Evolutionary conservation across 495 filamentous ascomycete genomes (phyloP), one percentile per base, ranked within the genome.

Genomic region (Pyrenopolyporus hunteri): DNA sequence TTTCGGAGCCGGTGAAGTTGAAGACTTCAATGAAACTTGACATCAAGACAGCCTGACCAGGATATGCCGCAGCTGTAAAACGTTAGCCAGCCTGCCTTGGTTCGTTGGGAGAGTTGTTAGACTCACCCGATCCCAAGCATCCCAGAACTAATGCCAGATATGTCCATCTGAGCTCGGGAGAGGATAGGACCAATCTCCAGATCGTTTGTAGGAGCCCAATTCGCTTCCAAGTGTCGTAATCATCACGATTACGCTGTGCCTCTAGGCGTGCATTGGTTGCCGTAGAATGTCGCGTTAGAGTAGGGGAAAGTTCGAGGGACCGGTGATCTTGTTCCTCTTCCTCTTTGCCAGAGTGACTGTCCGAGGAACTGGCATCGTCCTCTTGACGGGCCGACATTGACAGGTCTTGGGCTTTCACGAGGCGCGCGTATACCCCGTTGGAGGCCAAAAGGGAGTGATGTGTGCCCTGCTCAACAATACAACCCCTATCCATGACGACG

Each of bases 391-490:
- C 19, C 13, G 9, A 10, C n/a, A 42, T 4, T 4, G 37, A 20
- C 6, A 42, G 16, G 19, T 42, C 37, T 57, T 85, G 82, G 4
- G 79, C 80, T 58, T 77, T 71, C 11, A 85, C 82, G 8, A 84
- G 70, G n/a, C 72, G 69, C 16, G 74, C 75, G 61, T 84, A 85
- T 9, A 68, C 84, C 1, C 83, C 82, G 11, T 60, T 79, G n/a
- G 77, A 69, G 13, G 72, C 69, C 1, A 93, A 64, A 50, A 95
- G 73, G 63, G 84, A 80, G 0, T 82, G 79, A 70, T 92, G 90
- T 11, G 84, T 89, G 0, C 91, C 90, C 43, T 74, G 61, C 65
- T 92, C 89, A 14, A 87, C 76, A 36, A 90, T 82, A 7, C 44
- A 68, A 47, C 51, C 89, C 13, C 74, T 76, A 31, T 89, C 80